Percentiles rank a stretch among this genome's conserved stretches.
phyloP scores from a whole-genome alignment of 2,329 filamentous ascomycete genomes.

The Neonectria punicea region DNA sequence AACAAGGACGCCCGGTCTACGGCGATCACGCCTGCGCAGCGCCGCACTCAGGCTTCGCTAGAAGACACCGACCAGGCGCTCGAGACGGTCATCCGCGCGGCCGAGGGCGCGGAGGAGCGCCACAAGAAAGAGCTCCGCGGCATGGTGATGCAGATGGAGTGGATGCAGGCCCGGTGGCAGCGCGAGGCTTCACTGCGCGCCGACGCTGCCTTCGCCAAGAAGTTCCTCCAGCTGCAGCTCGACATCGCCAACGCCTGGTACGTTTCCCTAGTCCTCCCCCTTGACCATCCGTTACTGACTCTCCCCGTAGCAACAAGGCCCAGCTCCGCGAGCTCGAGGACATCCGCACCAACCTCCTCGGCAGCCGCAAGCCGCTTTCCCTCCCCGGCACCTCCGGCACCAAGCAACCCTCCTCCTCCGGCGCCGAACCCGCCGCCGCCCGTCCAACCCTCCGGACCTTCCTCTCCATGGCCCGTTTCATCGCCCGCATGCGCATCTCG shows the following conservation, averaged over 20 bases:
- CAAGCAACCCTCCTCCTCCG: constrained; percentile 14
- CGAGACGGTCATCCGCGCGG: constrained; percentile 67
- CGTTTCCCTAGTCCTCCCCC: constrained; percentile 51
- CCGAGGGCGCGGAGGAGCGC: constrained; percentile 71
- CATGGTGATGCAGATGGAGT: constrained; percentile 88
- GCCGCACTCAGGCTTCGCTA: constrained; percentile 44
- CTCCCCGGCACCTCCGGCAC: constrained; percentile 37
- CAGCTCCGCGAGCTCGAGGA: constrained; percentile 86
- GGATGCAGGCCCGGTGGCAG: constrained; percentile 83
- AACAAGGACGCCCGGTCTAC: constrained; percentile 19
- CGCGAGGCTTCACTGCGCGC: constrained; percentile 83
- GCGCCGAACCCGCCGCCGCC: constrained; percentile 20
- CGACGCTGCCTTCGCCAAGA: constrained; percentile 88
- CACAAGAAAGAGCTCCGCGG: constrained; percentile 83
- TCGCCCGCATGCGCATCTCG: constrained; percentile 61
- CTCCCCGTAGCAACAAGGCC: constrained; percentile 79
- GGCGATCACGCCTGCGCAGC: constrained; percentile 24
- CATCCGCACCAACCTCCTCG: constrained; percentile 68
- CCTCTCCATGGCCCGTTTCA: constrained; percentile 61
- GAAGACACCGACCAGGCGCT: constrained; percentile 62
- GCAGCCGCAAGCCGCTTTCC: constrained; percentile 51
- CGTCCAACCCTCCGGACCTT: constrained; percentile 55
- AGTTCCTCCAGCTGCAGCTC: constrained; percentile 80
- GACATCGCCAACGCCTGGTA: constrained; percentile 92
- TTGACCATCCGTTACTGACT: constrained; percentile 22